Evolutionary conservation across 805 yeast genomes (phyloP), one percentile per base, ranked within the genome.

Genomic region (Cyberlindnera nakhonratchasimensis): DNA sequence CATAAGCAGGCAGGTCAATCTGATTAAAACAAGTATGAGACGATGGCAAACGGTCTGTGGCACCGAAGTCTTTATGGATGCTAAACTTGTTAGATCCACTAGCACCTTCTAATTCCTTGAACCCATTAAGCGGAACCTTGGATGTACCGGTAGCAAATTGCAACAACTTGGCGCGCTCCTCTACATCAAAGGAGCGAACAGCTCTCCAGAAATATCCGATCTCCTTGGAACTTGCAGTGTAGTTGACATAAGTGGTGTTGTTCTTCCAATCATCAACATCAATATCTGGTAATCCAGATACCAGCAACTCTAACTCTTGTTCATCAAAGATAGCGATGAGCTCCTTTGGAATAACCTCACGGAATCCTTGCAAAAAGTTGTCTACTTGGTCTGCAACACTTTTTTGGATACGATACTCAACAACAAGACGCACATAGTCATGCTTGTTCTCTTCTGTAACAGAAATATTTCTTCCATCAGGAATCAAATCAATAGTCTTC

Each of bases 151-250:
- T 93, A 2, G 95, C 91, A 70, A 93, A 93, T 61, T 93, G 99
- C 45, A 93, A 68, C 50, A 93, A 67, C 59, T 89, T 90, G 8
- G 99, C 99, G 37, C 96, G 74, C 59, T 93, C 97, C 61, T 93
- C 99, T 14, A 76, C 77, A 56, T 88, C 96, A 65, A 93, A 93
- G 1, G 97, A 86, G 55, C 88, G 79, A 12, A 93, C 96, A 1
- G 97, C 96, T 59, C 97, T 74, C 99, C 99, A 93, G 66, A 93
- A 93, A 86, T 97, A 91, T 58, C 84, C 89, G 43, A 93, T 82
- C 59, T 90, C 97, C 23, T 86, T 80, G 2, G 95, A 86, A 2
- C 86, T 74, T 1, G 90, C 74, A 0, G 88, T 76, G 61, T 91
- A 93, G 59, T 89, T 91, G 36, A 77, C 82, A 64, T 93, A 84